These are phyloP conservation scores for Trichoderma hamatum DNA, from an alignment of 2,329 filamentous ascomycete genomes.

Conservation along the genomic window DNA sequence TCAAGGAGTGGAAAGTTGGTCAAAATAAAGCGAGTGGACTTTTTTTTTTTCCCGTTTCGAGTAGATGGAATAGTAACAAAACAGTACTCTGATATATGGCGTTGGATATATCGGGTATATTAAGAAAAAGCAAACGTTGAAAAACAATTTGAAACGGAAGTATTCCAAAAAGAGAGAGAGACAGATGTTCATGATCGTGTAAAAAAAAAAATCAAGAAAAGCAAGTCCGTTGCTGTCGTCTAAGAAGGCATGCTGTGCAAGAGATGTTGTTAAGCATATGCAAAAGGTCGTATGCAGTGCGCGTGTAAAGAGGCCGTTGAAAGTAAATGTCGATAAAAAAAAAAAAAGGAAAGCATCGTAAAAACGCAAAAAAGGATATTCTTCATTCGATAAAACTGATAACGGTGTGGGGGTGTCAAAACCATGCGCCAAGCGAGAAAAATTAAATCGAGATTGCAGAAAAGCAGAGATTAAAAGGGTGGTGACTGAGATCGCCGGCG, in stretches of 20 bases:
- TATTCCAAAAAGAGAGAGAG: constrained; percentile 1
- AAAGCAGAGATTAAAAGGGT: constrained; percentile 27
- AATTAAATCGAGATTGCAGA: constrained; percentile 36
- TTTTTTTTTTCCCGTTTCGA: background rate
- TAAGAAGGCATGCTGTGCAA: constrained; percentile 5
- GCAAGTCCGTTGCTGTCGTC: background rate
- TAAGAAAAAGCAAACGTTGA: background rate
- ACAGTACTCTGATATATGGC: constrained; percentile 21
- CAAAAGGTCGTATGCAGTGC: background rate
- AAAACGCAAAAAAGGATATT: background rate
- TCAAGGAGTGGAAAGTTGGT: constrained; percentile 8
- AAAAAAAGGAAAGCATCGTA: background rate
- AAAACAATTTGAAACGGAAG: background rate
- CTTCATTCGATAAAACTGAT: background rate
- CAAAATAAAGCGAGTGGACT: background rate
- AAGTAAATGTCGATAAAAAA: background rate
- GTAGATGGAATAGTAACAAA: background rate
- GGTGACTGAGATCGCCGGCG: constrained; percentile 55
- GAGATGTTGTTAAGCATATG: background rate
- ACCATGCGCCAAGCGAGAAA: constrained; percentile 28
- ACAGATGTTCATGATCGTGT: background rate
- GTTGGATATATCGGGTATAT: constrained; percentile 20
- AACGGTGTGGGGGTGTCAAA: background rate
- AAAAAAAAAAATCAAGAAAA: background rate
- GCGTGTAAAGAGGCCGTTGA: background rate